Evolutionary conservation across 805 yeast genomes (phyloP).

Genomic region (Saccharomyces jurei): DNA sequence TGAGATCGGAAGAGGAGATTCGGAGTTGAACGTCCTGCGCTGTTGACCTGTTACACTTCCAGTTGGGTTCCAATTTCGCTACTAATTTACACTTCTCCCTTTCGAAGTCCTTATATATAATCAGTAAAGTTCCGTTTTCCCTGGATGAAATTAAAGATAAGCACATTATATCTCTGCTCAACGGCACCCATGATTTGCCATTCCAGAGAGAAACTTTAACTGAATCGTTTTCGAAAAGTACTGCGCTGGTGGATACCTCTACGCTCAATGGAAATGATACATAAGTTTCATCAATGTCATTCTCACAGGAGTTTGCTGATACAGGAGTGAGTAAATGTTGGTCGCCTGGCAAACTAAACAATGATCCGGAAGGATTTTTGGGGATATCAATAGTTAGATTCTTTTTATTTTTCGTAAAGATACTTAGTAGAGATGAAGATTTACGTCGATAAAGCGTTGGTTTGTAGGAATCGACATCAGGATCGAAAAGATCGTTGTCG

Average conservation of each 20-base stretch:
- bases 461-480: constrained; percentile 14
- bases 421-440: constrained; percentile 23
- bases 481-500: constrained; percentile 7
- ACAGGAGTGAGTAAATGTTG: not conserved
- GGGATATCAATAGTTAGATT: constrained; percentile 8
- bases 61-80: constrained; percentile 11
- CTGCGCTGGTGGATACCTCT: constrained; percentile 4
- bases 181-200: constrained; percentile 17
- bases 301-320: not conserved
- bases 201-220: constrained; percentile 22
- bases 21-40: constrained; percentile 28
- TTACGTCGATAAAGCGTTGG: constrained; percentile 14
- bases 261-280: constrained; percentile 8
- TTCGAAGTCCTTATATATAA: constrained; percentile 7
- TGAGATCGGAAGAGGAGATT: constrained; percentile 11
- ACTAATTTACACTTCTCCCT: constrained; percentile 9
- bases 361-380: constrained; percentile 2
- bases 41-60: constrained; percentile 22
- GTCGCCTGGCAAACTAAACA: not conserved
- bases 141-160: constrained; percentile 3
- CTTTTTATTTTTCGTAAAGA: constrained; percentile 20
- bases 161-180: constrained; percentile 6
- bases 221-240: constrained; percentile 10
- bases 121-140: constrained; percentile 7
- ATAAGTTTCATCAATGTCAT: not conserved